Percentiles rank a stretch among this genome's conserved stretches.
These are phyloP conservation scores for Limtongozyma cylindracea DNA, from an alignment of 805 yeast species.

Conservation along the genomic window DNA sequence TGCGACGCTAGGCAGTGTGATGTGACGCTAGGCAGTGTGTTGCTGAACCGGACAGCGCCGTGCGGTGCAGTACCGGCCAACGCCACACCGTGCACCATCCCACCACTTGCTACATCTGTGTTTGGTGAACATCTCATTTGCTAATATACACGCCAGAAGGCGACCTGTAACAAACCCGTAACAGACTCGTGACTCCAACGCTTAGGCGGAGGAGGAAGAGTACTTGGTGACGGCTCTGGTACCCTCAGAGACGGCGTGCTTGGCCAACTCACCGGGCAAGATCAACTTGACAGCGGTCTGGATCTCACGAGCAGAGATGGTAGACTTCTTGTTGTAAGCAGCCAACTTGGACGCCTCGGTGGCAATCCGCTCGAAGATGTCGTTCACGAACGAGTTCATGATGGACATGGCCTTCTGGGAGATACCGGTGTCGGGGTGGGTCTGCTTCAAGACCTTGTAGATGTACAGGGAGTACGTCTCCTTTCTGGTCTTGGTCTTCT, in stretches of 20 bases:
- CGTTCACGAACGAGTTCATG: constrained; percentile 95
- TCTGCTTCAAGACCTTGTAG: constrained; percentile 95
- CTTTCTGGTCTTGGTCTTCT: constrained; percentile 89
- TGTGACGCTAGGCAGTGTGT: too few species aligned
- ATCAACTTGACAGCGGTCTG: constrained; percentile 97
- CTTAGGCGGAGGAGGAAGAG: constrained; percentile 26
- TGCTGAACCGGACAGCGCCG: too few species aligned
- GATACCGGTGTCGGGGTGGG: constrained; percentile 99
- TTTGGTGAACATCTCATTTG: too few species aligned
- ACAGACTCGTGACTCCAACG: too few species aligned
- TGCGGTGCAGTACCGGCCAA: too few species aligned
- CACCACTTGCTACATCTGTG: too few species aligned
- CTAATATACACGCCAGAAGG: too few species aligned
- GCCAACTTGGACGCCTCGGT: constrained; percentile 95
- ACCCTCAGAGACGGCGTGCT: constrained; percentile 98
- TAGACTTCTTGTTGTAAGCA: constrained; percentile 95
- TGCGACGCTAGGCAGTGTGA: too few species aligned
- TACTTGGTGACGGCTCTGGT: constrained; percentile 95
- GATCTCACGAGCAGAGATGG: constrained; percentile 94
- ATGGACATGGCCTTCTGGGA: constrained; percentile 97
- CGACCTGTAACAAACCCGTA: too few species aligned
- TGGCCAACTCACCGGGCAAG: constrained; percentile 96
- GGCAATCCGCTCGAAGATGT: constrained; percentile 95
- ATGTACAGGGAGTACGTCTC: constrained; percentile 96
- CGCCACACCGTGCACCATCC: too few species aligned